These are phyloP conservation scores for Myxozyma udenii DNA, from an alignment of 805 yeast species.

Conservation along the genomic window DNA sequence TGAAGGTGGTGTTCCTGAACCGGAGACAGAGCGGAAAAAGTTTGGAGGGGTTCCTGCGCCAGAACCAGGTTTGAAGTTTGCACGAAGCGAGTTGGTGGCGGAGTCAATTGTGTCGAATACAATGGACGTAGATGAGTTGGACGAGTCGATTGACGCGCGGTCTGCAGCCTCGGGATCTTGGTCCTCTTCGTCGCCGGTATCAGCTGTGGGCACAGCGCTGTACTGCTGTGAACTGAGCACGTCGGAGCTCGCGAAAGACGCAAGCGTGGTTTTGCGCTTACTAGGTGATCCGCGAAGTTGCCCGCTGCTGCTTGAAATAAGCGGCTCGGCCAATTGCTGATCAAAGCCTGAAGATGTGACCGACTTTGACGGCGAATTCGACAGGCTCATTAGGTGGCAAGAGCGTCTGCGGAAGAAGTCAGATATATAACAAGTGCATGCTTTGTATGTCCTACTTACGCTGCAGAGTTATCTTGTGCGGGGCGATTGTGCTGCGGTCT, in stretches of 20 bases:
- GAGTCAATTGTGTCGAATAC: constrained; percentile 25
- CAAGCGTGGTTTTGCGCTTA: constrained; percentile 8
- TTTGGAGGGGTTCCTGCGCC: constrained; percentile 3
- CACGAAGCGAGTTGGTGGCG: constrained; percentile 22
- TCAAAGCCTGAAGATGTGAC: too few relatives aligned
- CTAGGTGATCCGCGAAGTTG: neutral
- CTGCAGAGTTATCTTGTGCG: too few relatives aligned
- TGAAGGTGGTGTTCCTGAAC: constrained; percentile 1
- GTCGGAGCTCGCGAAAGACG: constrained; percentile 9
- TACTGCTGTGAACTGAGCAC: too few relatives aligned
- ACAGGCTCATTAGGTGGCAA: too few relatives aligned
- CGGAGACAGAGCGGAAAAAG: constrained; percentile 1
- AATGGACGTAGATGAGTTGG: constrained; percentile 23
- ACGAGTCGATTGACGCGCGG: constrained; percentile 18
- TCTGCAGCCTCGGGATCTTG: constrained; percentile 8
- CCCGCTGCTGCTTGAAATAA: too few relatives aligned
- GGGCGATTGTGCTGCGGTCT: too few relatives aligned
- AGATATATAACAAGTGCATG: too few relatives aligned
- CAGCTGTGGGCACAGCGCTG: constrained; percentile 1
- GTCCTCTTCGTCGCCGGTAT: neutral
- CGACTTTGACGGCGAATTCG: too few relatives aligned
- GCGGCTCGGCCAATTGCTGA: too few relatives aligned
- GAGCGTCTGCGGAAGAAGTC: too few relatives aligned
- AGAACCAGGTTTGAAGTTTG: constrained; percentile 6
- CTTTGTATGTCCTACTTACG: too few relatives aligned